phyloP scores from a whole-genome alignment of 192 early-diverging fungal species.

The Umbelopsis sp. region DNA sequence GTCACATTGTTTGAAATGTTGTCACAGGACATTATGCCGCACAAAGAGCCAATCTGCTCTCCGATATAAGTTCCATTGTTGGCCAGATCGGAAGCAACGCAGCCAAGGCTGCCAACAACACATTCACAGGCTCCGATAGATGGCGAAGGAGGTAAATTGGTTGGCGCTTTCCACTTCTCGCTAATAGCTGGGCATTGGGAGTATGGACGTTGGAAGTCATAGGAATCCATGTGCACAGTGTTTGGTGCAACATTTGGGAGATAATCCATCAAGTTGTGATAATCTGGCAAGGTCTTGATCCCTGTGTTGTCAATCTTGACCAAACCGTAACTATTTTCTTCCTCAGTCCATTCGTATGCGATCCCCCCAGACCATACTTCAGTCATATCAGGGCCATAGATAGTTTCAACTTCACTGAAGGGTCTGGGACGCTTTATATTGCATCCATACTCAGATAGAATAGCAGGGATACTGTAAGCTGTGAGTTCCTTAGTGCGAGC shows the following conservation, averaged over 20 bases:
- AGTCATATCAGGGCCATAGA: constrained; percentile 70
- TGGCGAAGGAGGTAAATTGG: constrained; percentile 61
- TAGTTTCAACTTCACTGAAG: constrained; percentile 66
- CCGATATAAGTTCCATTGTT: constrained; percentile 36
- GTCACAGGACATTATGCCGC: constrained; percentile 48
- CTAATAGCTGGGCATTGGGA: constrained; percentile 40
- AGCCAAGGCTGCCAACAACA: constrained; percentile 55
- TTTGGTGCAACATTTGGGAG: constrained; percentile 54
- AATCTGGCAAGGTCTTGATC: constrained; percentile 52
- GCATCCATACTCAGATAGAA: constrained; percentile 78
- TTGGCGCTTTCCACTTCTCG: constrained; percentile 53
- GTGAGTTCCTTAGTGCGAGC: constrained; percentile 60
- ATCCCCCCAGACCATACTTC: constrained; percentile 68
- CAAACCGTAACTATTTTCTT: constrained; percentile 72
- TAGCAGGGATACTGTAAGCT: constrained; percentile 58
- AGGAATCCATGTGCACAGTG: constrained; percentile 57
- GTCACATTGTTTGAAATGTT: constrained; percentile 45
- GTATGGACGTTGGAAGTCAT: constrained; percentile 32
- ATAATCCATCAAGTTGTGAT: constrained; percentile 59
- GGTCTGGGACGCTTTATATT: constrained; percentile 63
- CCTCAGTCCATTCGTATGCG: constrained; percentile 73
- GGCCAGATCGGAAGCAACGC: constrained; percentile 41
- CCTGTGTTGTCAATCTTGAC: constrained; percentile 50
- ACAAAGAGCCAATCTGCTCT: constrained; percentile 42
- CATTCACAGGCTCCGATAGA: constrained; percentile 60